phyloP scores from a whole-genome alignment of 257 asterid genomes.

The Solanum rostratum region DNA sequence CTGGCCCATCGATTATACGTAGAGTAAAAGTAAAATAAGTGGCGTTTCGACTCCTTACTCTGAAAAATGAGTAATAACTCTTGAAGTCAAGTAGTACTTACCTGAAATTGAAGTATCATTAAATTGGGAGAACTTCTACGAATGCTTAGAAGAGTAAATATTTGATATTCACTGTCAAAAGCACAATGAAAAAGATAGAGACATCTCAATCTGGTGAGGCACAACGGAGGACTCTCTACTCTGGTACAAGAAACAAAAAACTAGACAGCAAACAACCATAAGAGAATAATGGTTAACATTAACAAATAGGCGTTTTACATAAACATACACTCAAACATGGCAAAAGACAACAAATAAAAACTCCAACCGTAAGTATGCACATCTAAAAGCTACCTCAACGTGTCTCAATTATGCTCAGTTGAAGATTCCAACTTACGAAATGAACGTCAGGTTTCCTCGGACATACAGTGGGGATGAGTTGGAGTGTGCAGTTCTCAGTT shows the following conservation, averaged over 20 bases:
- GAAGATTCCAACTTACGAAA: neutral
- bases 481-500: neutral
- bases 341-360: no score
- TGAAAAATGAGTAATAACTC: no score
- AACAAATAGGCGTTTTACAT: neutral
- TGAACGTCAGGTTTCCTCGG: no score
- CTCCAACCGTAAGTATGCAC: neutral
- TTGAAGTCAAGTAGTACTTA: neutral
- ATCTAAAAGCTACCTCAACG: no score
- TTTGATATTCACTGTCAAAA: neutral
- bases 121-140: neutral
- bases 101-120: neutral
- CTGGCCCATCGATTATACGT: no score
- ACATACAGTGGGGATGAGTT: no score
- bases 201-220: neutral
- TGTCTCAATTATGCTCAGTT: neutral
- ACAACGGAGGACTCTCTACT: neutral
- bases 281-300: neutral
- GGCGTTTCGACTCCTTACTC: no score
- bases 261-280: neutral
- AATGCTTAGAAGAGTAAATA: neutral
- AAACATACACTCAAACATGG: neutral
- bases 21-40: no score
- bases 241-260: neutral
- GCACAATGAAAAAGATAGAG: neutral